These are phyloP conservation scores for Lagenidium giganteum DNA, from an alignment of 352 stramenopile species.

Conservation along the genomic window DNA sequence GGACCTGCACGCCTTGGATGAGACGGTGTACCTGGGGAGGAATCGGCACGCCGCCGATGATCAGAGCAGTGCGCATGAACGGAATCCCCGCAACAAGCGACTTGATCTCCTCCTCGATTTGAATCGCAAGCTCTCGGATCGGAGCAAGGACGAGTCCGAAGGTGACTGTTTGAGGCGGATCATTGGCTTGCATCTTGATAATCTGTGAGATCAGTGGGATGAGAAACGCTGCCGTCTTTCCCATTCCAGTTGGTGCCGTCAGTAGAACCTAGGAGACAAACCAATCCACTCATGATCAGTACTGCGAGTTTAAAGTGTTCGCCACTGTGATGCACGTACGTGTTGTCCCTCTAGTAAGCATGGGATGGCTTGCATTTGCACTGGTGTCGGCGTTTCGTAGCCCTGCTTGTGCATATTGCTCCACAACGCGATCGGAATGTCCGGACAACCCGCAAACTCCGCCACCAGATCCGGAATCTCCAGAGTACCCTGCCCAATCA, in stretches of 20 bases:
- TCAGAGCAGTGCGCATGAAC: constrained; percentile 59
- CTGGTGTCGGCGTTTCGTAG: constrained; percentile 42
- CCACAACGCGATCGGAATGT: constrained; percentile 21
- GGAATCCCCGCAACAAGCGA: constrained; percentile 43
- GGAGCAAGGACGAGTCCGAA: constrained; percentile 50
- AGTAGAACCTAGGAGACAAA: constrained; percentile 34
- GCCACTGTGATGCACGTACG: constrained; percentile 27
- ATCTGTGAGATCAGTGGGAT: constrained; percentile 47
- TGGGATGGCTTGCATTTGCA: constrained; percentile 76
- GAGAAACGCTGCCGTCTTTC: constrained; percentile 67
- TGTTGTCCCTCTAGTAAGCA: constrained; percentile 31
- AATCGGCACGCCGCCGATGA: constrained; percentile 62
- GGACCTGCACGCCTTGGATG: constrained; percentile 44
- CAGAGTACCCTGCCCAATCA: constrained; percentile 1
- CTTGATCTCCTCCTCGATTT: constrained; percentile 66
- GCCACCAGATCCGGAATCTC: constrained; percentile 14
- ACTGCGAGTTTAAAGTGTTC: background rate
- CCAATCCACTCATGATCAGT: background rate
- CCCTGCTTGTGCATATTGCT: constrained; percentile 30
- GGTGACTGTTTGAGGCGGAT: constrained; percentile 1
- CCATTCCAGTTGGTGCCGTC: constrained; percentile 56
- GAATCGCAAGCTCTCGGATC: constrained; percentile 66
- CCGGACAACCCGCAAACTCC: constrained; percentile 16
- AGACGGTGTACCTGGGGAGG: constrained; percentile 63
- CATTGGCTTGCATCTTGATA: constrained; percentile 6